Percentiles rank a stretch among this genome's conserved stretches.
phyloP scores from a whole-genome alignment of 495 filamentous ascomycete genomes.

The Trichoderma reesei region DNA sequence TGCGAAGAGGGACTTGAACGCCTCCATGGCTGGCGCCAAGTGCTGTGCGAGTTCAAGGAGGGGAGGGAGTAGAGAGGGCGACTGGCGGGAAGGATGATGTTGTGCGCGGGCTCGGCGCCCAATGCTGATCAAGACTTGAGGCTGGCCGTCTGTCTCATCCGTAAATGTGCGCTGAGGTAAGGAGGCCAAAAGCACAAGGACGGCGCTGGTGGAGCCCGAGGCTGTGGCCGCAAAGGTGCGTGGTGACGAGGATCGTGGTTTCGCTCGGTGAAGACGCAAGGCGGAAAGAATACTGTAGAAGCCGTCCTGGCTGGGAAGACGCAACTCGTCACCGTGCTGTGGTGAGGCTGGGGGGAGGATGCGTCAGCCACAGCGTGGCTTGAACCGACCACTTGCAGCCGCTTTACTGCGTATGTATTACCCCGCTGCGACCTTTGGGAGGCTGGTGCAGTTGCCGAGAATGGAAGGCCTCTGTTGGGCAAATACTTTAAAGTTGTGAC shows the following conservation, averaged over 20 bases:
- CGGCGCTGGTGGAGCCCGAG: not conserved
- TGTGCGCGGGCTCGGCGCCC: constrained; percentile 2
- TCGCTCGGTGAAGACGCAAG: not conserved
- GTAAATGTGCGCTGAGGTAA: not conserved
- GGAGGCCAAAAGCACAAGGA: not conserved
- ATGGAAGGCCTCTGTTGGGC: not conserved
- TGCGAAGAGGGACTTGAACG: constrained; percentile 76
- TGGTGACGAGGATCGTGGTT: not conserved
- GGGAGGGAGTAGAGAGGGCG: not conserved
- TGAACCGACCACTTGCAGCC: not conserved
- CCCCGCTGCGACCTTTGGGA: not conserved
- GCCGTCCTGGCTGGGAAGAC: not conserved
- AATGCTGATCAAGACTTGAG: not conserved
- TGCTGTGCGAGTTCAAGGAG: not conserved
- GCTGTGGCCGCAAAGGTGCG: not conserved
- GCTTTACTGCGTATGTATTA: not conserved
- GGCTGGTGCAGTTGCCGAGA: not conserved
- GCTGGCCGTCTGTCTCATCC: not conserved
- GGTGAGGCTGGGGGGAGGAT: not conserved
- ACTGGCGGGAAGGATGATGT: not conserved
- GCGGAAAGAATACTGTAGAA: not conserved
- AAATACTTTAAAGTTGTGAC: no score
- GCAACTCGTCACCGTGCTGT: not conserved
- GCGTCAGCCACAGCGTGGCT: constrained; percentile 8
- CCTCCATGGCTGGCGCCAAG: constrained; percentile 55